Conservation (phyloP, 805 yeast species). For the Wickerhamomyces tratensis region DNA sequence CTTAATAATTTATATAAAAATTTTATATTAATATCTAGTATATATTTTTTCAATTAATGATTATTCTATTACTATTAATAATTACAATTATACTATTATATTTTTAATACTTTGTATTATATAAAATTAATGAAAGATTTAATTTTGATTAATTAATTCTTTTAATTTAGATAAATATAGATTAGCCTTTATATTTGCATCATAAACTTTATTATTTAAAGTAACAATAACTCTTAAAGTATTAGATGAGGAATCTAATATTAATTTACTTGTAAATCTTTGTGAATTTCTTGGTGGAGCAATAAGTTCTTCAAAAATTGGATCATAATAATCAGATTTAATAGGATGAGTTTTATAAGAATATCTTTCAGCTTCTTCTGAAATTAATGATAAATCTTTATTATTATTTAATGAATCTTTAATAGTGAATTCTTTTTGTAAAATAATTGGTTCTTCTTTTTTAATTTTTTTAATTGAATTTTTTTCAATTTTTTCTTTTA, state of each 20-base stretch:
- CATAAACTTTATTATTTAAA: conserved; percentile 27
- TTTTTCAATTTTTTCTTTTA: no score
- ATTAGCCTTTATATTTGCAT: conserved; percentile 37
- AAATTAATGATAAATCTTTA: conserved; percentile 23
- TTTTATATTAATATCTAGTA: no score
- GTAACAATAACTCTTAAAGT: conserved; percentile 24
- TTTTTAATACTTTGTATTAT: no score
- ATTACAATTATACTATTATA: no score
- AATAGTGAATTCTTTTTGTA: conserved; percentile 21
- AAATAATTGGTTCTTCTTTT: conserved; percentile 12
- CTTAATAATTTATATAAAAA: no score
- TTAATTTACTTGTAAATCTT: conserved; percentile 32
- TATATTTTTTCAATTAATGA: no score
- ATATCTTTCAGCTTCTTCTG: conserved; percentile 33
- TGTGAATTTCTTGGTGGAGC: conserved; percentile 32
- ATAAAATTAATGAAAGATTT: no score
- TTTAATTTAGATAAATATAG: conserved; percentile 19
- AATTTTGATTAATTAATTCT: conserved; percentile 6
- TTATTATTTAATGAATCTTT: conserved; percentile 18
- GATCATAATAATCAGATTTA: conserved; percentile 42
- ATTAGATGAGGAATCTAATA: background rate
- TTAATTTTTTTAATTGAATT: conserved; percentile 7
- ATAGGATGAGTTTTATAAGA: conserved; percentile 29
- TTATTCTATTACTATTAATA: no score
- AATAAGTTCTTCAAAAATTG: conserved; percentile 48